Evolutionary conservation across 345 rosid genomes (phyloP).

Genomic region (Syzygium aqueum): DNA sequence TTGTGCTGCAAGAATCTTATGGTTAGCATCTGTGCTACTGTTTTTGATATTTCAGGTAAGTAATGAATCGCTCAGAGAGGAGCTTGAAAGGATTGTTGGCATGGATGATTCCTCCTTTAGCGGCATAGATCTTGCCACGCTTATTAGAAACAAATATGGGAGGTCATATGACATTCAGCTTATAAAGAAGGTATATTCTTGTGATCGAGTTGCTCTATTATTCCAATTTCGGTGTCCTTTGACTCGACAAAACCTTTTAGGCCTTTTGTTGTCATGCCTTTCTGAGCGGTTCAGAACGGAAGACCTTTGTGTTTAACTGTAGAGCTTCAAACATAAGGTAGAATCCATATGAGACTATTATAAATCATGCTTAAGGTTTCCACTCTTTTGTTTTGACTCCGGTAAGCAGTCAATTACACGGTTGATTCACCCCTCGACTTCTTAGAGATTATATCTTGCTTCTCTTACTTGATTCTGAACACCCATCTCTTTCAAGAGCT

Average conservation of each 20-base stretch:
- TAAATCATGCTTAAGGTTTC: background rate
- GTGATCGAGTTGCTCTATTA: background rate
- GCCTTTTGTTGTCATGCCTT: background rate
- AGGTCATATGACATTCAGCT: slow-evolving; percentile 91
- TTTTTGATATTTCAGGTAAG: slow-evolving; percentile 29
- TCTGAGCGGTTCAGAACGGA: background rate
- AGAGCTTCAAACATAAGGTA: background rate
- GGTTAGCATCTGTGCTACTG: background rate
- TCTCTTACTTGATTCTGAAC: background rate
- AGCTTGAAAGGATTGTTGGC: slow-evolving; percentile 89
- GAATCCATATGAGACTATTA: background rate
- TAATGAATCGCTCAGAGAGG: slow-evolving; percentile 50
- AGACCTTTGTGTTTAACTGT: background rate
- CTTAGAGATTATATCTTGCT: background rate
- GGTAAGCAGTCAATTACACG: background rate
- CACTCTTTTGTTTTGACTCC: background rate
- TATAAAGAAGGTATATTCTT: slow-evolving; percentile 67
- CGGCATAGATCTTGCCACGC: slow-evolving; percentile 93
- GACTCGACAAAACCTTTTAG: background rate
- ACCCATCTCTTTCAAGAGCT: background rate
- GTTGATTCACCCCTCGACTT: background rate
- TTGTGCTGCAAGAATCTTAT: background rate
- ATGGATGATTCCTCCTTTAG: slow-evolving; percentile 78
- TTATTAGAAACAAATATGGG: slow-evolving; percentile 86
- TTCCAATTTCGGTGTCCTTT: background rate